Evolutionary conservation across 2,329 filamentous ascomycete genomes (phyloP).

Genomic region (Fusarium sublunatum): DNA sequence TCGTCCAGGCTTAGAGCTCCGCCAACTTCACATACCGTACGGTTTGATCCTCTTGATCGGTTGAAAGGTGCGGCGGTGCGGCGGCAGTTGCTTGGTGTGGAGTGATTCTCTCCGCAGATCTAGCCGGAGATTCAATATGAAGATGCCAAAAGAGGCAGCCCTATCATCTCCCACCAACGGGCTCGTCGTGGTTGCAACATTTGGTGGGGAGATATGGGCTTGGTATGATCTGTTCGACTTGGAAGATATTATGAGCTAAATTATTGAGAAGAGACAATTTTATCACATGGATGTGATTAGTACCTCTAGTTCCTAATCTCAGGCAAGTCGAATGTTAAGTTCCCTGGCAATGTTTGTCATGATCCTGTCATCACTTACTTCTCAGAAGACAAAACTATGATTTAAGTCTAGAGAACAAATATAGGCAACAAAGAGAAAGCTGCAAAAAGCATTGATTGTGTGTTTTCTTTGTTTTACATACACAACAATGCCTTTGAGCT

Average conservation of each 20-base stretch:
- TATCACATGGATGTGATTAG: too few species aligned
- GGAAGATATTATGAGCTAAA: slow-evolving; percentile 13
- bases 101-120: slow-evolving; percentile 23
- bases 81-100: slow-evolving; percentile 23
- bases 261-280: slow-evolving; percentile 4
- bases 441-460: background rate
- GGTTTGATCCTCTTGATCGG: slow-evolving; percentile 12
- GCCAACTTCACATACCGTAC: slow-evolving; percentile 24
- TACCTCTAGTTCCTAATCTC: background rate
- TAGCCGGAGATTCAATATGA: slow-evolving; percentile 26
- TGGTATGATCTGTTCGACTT: slow-evolving; percentile 26
- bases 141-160: slow-evolving; percentile 17
- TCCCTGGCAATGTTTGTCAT: slow-evolving; percentile 16
- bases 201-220: slow-evolving; percentile 24
- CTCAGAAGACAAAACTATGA: background rate
- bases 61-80: slow-evolving; percentile 19
- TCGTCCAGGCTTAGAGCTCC: slow-evolving; percentile 15
- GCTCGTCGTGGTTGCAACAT: slow-evolving; percentile 14
- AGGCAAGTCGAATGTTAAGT: slow-evolving; percentile 5
- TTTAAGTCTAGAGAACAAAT: background rate
- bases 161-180: slow-evolving; percentile 6
- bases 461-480: background rate
- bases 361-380: background rate
- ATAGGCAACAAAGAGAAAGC: background rate
- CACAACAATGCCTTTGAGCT: too few species aligned